A percentile compares a stretch with the other conserved stretches of the same genome.
phyloP scores from a whole-genome alignment of 208 protist species.

The Chromosphaera perkinsii region DNA sequence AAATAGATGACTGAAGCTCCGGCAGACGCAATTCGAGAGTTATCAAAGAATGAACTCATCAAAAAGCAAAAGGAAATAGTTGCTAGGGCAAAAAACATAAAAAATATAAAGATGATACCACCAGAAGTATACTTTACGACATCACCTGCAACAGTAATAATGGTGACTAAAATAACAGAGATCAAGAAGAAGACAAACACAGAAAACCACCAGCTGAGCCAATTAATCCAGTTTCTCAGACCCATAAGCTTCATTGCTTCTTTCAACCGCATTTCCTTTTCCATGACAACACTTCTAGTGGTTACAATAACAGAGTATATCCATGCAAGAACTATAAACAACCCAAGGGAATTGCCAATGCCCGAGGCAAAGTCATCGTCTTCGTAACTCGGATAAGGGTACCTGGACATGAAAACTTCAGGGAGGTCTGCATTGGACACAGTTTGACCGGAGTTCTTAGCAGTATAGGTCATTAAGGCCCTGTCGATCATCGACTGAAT shows the following conservation, averaged over 20 bases:
- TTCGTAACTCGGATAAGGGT: too few species aligned
- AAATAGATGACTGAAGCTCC: slow-evolving; percentile 18
- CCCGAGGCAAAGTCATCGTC: too few species aligned
- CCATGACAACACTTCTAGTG: slow-evolving; percentile 12
- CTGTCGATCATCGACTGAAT: too few species aligned
- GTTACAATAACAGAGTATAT: background rate
- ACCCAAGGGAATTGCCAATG: too few species aligned
- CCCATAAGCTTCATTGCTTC: slow-evolving; percentile 30
- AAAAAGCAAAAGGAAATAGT: slow-evolving; percentile 8
- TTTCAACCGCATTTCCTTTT: slow-evolving; percentile 23
- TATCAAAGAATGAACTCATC: slow-evolving; percentile 28
- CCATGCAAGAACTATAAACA: slow-evolving; percentile 11
- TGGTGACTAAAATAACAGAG: background rate
- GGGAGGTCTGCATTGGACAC: too few species aligned
- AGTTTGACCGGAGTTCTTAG: too few species aligned
- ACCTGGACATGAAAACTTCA: too few species aligned
- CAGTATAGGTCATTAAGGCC: too few species aligned
- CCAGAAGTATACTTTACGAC: background rate
- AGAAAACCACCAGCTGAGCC: slow-evolving; percentile 9
- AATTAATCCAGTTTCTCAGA: background rate
- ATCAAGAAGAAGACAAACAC: too few species aligned
- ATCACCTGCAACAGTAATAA: background rate
- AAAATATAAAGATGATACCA: slow-evolving; percentile 19
- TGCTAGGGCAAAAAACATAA: background rate
- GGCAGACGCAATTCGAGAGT: slow-evolving; percentile 28